Evolutionary conservation across 148 eudicot species (phyloP), one percentile per base, ranked within the genome.

Genomic region (Diospyros kaki): DNA sequence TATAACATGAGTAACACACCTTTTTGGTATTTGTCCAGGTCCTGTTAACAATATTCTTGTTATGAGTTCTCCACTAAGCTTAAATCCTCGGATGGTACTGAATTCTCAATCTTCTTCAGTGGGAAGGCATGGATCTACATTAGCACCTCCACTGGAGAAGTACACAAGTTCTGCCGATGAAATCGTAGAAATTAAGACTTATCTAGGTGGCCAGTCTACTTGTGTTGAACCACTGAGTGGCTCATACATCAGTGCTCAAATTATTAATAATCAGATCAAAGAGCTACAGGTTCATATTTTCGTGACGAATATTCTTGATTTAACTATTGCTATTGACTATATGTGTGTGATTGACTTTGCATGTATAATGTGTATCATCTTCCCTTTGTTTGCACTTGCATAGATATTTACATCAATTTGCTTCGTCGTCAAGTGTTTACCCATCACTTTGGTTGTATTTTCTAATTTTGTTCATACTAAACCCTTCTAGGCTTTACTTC

Each of bases 91-190:
- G 78, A 81, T 81, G 56, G 72, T 80, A 55, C 38, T 77, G 55
- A 82, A 81, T 79, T 76, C 86, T 61, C 87, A 77, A 76, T 76
- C 81, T 61, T 68, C 85, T 66, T 60, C 76, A 44, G 75, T 81
- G 55, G 86, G 76, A 83, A 92, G 66, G 76, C 88, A 83, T 64
- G 76, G 81, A 39, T 71, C 77, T 14, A 68, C 59, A 51, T 77
- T 91, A 75, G 92, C 97, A 38, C 88, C 92, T 15, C 84, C 95
- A 64, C 88, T 94, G 72, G 93, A 90, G 76, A 94, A 90, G 76
- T 90, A 86, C 76, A 44, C 83, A 43, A 84, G 76, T 78, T 83
- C 93, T 62, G 56, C 81, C 4, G 90, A 87, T 78, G 90, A 87
- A 72, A 73, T 77, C 39, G 65, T 79, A 41, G 91, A 89, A 73